Base-by-base conservation (phyloP, 2,329 filamentous ascomycete species). In the Trichoderma sp. region DNA sequence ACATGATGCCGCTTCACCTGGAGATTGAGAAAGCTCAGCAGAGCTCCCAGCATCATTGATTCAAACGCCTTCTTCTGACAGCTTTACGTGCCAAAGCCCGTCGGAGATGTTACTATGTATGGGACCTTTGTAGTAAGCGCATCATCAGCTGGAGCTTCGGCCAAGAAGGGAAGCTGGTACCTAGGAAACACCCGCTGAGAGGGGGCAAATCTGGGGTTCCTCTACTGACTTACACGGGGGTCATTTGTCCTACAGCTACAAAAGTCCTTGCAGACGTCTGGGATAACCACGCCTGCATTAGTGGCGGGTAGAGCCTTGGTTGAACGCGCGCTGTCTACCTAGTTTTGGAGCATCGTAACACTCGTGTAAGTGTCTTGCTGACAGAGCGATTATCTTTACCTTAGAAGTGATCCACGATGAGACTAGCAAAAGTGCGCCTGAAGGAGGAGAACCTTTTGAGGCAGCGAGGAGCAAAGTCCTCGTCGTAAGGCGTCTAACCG, bases 121-220 rank as follows among this genome's bases (percentile, higher is more conserved):
- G 34, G 14, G 12, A 39, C 12, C 34, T 5, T 39, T 4, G 34
- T 39, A 39, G 56, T 39, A 59, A 59, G 56, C 44, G 14, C 34
- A 39, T 14, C 34, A 12, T 48, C 47, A 17, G 21, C 19, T 39
- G 30, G 15, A 15, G 44, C 17, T 19, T 12, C n/a, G 14, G 26
- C 48, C 45, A 19, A 54, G 48, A 62, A 45, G n/a, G 59, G 59
- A 47, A 62, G 59, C 1, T 54, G 7, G 21, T n/a, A n/a, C n/a
- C n/a, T n/a, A 5, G 19, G 26, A 17, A n/a, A 7, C 21, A 21
- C 15, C 17, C 39, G 43, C 34, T 61, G 58, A 61, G 58, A 24
- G 30, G 21, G 57, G 58, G 21, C 34, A 39, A 5, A n/a, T 28
- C 21, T 21, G 3, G 30, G 7, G 30, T 15, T 9, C 14, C 4